phyloP scores from a whole-genome alignment of 169 alveolate genomes.

The Plasmodium relictum region DNA sequence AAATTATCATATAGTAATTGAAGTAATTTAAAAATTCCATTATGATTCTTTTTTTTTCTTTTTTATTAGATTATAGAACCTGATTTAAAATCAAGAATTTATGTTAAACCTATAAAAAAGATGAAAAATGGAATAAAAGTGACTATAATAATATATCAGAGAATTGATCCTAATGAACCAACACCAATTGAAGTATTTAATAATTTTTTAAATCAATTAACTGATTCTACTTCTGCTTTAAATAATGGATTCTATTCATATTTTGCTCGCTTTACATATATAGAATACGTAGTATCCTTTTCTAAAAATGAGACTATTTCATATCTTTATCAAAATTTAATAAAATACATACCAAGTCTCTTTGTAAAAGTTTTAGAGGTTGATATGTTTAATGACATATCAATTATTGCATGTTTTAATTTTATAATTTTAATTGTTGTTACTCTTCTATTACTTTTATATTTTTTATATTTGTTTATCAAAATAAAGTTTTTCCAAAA shows the following conservation, averaged over 20 bases:
- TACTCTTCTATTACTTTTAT: constrained; percentile 21
- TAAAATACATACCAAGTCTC: constrained; percentile 41
- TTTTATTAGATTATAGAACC: constrained; percentile 38
- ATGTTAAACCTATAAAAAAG: constrained; percentile 56
- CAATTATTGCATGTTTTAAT: constrained; percentile 43
- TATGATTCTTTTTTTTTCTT: neutral
- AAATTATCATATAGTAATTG: neutral
- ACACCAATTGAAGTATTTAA: constrained; percentile 64
- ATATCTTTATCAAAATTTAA: constrained; percentile 19
- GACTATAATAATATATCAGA: constrained; percentile 36
- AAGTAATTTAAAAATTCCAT: neutral
- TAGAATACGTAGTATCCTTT: constrained; percentile 54
- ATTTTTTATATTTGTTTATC: constrained; percentile 41
- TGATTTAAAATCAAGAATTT: constrained; percentile 35
- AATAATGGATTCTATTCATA: constrained; percentile 61
- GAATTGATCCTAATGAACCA: constrained; percentile 51
- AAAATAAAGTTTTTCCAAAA: constrained; percentile 20
- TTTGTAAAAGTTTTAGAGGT: constrained; percentile 27
- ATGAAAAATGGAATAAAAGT: constrained; percentile 60
- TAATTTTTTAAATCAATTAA: constrained; percentile 56
- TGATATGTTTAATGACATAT: constrained; percentile 43
- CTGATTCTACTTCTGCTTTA: constrained; percentile 52
- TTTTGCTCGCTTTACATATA: constrained; percentile 64
- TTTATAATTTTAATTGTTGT: constrained; percentile 44
- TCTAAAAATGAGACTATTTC: constrained; percentile 34